Conservation (phyloP, 2,329 filamentous ascomycete species). For the Penicillium sp. region DNA sequence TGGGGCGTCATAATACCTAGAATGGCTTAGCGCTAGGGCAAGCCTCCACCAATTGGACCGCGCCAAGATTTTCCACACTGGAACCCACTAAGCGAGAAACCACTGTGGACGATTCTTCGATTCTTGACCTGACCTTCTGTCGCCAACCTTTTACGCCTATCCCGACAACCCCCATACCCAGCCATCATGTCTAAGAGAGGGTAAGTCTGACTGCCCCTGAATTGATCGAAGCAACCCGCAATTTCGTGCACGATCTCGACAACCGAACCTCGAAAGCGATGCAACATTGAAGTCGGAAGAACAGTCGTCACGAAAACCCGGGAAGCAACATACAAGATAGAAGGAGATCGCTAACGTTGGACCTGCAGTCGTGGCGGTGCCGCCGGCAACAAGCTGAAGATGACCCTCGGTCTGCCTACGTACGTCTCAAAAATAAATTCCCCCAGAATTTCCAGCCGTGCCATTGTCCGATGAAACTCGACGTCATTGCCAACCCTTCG, state of each 20-base stretch:
- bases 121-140: conserved; percentile 27
- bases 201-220: conserved; percentile 34
- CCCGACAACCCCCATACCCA: conserved; percentile 38
- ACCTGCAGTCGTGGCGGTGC: conserved; percentile 65
- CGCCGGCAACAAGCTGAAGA: conserved; percentile 99
- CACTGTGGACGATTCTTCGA: conserved; percentile 27
- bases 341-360: conserved; percentile 19
- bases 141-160: conserved; percentile 34
- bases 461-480: conserved; percentile 14
- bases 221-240: not conserved
- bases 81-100: conserved; percentile 44
- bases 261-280: conserved; percentile 6
- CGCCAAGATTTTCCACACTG: conserved; percentile 42
- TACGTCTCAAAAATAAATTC: conserved; percentile 54
- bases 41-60: conserved; percentile 23
- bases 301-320: not conserved
- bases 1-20: conserved; percentile 12
- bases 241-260: conserved; percentile 16
- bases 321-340: conserved; percentile 1
- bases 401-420: conserved; percentile 99
- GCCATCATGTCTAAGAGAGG: conserved; percentile 49
- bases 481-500: conserved; percentile 8
- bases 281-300: not conserved
- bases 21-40: conserved; percentile 38
- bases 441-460: conserved; percentile 11